Conservation (phyloP, 257 asterid genomes). For the Verbena officinalis region DNA sequence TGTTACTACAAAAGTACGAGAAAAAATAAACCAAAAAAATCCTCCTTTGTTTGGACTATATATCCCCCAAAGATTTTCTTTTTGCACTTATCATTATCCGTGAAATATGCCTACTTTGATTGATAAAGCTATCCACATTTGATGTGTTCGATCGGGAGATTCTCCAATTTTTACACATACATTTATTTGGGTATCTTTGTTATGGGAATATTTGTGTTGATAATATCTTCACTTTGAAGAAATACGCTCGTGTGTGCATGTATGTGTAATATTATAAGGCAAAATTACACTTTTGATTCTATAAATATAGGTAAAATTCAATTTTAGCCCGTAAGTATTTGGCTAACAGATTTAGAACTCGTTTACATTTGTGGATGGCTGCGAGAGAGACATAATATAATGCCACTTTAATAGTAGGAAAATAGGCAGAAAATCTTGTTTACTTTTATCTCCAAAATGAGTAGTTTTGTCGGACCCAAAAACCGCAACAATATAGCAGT, state of each 20-base stretch:
- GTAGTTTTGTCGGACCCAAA: too few relatives aligned
- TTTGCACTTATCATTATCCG: constrained; percentile 50
- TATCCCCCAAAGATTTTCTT: constrained; percentile 37
- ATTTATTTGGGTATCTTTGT: constrained; percentile 35
- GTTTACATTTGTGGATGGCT: too few relatives aligned
- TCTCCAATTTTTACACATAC: constrained; percentile 41
- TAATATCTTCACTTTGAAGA: constrained; percentile 45
- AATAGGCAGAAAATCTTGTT: too few relatives aligned
- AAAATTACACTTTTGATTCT: not conserved
- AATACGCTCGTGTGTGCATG: not conserved
- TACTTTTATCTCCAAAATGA: too few relatives aligned
- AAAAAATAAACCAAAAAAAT: constrained; percentile 18
- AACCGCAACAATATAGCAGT: too few relatives aligned
- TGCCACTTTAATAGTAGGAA: too few relatives aligned
- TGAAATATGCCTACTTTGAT: constrained; percentile 37
- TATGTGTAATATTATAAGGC: too few relatives aligned
- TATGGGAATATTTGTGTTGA: constrained; percentile 35
- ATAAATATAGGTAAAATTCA: not conserved
- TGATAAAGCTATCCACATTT: constrained; percentile 41
- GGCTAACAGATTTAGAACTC: too few relatives aligned
- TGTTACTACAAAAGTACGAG: constrained; percentile 11
- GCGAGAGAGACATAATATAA: too few relatives aligned
- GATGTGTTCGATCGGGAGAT: constrained; percentile 38
- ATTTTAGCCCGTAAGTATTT: too few relatives aligned
- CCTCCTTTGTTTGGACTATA: constrained; percentile 32